These are phyloP conservation scores for Digitaria exilis DNA, from an alignment of 202 grass and related monocot species.

Conservation along the genomic window DNA sequence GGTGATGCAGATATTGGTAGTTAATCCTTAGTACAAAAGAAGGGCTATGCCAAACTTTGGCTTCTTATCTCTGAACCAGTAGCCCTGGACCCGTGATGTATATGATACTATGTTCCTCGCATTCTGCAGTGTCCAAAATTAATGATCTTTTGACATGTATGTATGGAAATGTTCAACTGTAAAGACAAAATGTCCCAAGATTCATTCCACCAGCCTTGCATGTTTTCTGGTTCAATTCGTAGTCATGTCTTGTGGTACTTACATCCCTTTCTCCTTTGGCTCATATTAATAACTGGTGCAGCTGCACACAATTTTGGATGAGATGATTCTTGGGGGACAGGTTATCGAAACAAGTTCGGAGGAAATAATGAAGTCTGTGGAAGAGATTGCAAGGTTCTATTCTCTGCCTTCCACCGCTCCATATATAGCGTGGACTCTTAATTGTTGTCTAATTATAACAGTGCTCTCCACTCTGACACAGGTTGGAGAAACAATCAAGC, in stretches of 20 bases:
- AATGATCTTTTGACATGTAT: not conserved
- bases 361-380: conserved; percentile 73
- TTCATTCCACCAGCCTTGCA: not conserved
- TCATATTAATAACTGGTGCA: conserved; percentile 48
- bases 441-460: conserved; percentile 12
- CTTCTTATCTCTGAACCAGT: not conserved
- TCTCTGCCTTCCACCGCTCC: not conserved
- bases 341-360: conserved; percentile 91
- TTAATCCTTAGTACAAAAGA: not conserved
- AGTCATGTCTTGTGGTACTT: not conserved
- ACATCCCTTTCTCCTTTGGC: conserved; percentile 15
- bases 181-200: not conserved
- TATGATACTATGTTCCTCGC: not conserved
- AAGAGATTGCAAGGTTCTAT: conserved; percentile 73
- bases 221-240: not conserved
- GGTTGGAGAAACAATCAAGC: conserved; percentile 84
- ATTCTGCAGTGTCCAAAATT: not conserved
- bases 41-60: not conserved
- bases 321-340: conserved; percentile 91
- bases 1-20: not conserved
- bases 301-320: conserved; percentile 92
- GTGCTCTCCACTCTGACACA: conserved; percentile 15
- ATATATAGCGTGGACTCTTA: not conserved
- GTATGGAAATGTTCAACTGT: not conserved
- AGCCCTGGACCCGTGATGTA: no score